Conservation (phyloP, 441 rosid genomes). For the Gossypium trilobum region DNA sequence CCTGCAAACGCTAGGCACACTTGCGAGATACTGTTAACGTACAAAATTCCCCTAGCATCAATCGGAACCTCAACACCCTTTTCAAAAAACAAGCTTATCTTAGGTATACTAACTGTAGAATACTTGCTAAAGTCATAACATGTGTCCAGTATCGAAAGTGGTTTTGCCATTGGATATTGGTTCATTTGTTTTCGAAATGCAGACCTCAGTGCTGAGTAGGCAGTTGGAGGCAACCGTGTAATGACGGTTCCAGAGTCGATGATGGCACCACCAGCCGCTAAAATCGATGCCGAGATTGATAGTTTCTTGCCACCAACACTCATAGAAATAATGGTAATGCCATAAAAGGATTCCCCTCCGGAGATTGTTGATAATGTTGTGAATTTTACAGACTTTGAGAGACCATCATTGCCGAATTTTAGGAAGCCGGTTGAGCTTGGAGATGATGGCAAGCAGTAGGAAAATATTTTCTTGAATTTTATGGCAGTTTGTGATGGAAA, state of each 20-base stretch:
- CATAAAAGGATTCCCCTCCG: constrained; percentile 35
- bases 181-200: constrained; percentile 45
- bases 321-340: constrained; percentile 38
- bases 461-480: constrained; percentile 53
- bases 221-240: constrained; percentile 46
- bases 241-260: constrained; percentile 66
- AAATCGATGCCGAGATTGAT: constrained; percentile 34
- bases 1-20: constrained; percentile 74
- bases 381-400: constrained; percentile 35
- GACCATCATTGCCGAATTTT: constrained; percentile 41
- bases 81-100: constrained; percentile 35
- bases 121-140: constrained; percentile 52
- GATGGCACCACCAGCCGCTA: constrained; percentile 33
- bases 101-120: constrained; percentile 31
- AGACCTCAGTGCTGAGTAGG: constrained; percentile 31
- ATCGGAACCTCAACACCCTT: constrained; percentile 37
- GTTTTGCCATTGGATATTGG: constrained; percentile 37
- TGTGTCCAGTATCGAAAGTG: constrained; percentile 59
- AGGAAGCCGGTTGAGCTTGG: constrained; percentile 58
- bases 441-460: constrained; percentile 72
- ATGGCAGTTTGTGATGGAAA: constrained; percentile 54
- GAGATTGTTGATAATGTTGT: constrained; percentile 45
- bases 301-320: constrained; percentile 37
- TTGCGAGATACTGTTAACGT: constrained; percentile 23
- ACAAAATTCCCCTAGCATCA: constrained; percentile 33